Evolutionary conservation across 2,329 filamentous ascomycete genomes (phyloP), one percentile per base, ranked within the genome.

Genomic region (Tolypocladium pustulatum): DNA sequence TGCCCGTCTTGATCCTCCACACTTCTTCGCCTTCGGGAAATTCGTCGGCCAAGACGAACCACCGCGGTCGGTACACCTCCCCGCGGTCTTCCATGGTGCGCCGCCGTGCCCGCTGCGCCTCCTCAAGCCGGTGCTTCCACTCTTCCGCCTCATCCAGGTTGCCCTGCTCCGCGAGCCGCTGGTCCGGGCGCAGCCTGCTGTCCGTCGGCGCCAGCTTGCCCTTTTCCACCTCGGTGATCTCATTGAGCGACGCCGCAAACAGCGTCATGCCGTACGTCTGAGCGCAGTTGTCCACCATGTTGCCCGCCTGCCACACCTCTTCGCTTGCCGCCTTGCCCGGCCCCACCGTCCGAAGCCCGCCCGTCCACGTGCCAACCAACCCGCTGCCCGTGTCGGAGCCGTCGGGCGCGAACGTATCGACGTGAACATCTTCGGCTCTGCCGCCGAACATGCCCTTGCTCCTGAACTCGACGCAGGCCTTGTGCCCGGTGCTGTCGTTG

Each of bases 401-500:
- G 58, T 87, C 80, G 0, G 81, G 73, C 59, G 87, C 86, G 64
- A 87, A 87, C 1, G 86, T 81, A 65, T 92, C 87, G 8, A 93
- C 87, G 40, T 82, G 80, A 12, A 97, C 89, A 61, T 99, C 94
- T 72, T 99, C 94, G 61, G 88, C 89, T 59, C 94, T 86, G 17
- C 94, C 94, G 37, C 93, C 92, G 75, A 97, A 99, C 90, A 99
- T 96, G 64, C 94, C 93, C 69, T 94, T 95, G 58, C 88, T 85
- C 70, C 94, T 95, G 77, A 99, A 99, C 59, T 93, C 91, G 54
- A 91, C 85, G n/a, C 87, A 80, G 1, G 91, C 90, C 69, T 90
- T 92, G 64, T 89, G 85, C 9, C 92, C 91, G 0, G 87, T 91
- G 6, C 82, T 88, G 67, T 99, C 94, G 70, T 93, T 93, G 63